Evolutionary conservation across 495 filamentous ascomycete genomes (phyloP).

Genomic region (Penicillium longicatenatum): DNA sequence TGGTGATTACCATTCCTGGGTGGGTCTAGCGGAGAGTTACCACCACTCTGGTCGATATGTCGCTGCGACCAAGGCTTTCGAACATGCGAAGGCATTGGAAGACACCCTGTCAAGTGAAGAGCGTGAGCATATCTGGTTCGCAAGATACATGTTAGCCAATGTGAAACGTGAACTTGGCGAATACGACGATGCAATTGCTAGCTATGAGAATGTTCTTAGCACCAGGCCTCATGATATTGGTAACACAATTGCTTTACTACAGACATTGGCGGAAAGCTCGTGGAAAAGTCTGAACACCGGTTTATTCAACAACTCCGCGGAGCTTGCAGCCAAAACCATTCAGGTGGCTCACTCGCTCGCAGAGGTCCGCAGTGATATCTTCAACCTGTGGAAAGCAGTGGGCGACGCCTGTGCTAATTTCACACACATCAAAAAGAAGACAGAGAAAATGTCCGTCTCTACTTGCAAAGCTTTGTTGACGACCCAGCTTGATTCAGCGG

Average conservation of each 20-base stretch:
- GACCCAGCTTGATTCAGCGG: conserved; percentile 49
- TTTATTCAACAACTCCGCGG: conserved; percentile 76
- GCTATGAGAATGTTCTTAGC: conserved; percentile 71
- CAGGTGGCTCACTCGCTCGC: conserved; percentile 53
- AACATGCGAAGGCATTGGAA: conserved; percentile 74
- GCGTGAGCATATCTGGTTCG: conserved; percentile 81
- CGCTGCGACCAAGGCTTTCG: conserved; percentile 87
- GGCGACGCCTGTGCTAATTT: conserved; percentile 89
- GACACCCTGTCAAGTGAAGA: conserved; percentile 36
- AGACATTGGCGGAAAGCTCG: conserved; percentile 80
- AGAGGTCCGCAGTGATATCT: conserved; percentile 61
- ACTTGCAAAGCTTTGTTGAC: conserved; percentile 57
- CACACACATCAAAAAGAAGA: conserved; percentile 68
- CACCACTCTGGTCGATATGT: conserved; percentile 91
- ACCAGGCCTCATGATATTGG: conserved; percentile 74
- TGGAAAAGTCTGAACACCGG: conserved; percentile 76
- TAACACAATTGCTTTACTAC: conserved; percentile 81
- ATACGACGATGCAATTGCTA: conserved; percentile 75
- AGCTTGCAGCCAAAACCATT: conserved; percentile 64
- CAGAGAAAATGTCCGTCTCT: conserved; percentile 57
- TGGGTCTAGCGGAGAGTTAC: conserved; percentile 94
- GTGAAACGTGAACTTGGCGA: conserved; percentile 88
- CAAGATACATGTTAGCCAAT: conserved; percentile 95
- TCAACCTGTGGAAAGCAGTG: conserved; percentile 93
- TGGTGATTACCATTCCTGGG: conserved; percentile 89